phyloP scores from a whole-genome alignment of 148 eudicot genomes.

The Agrostemma githago region DNA sequence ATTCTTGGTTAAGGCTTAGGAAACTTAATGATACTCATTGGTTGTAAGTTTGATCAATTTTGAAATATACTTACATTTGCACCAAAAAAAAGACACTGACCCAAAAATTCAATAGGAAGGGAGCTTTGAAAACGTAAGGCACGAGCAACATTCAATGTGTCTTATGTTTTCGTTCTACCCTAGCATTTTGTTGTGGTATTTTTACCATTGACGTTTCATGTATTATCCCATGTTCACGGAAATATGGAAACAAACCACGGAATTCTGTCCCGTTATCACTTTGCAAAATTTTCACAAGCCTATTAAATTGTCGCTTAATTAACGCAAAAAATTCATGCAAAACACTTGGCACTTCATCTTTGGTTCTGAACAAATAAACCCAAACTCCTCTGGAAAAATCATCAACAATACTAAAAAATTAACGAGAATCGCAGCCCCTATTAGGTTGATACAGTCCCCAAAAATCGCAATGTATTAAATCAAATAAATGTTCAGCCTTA shows the following conservation, averaged over 20 bases:
- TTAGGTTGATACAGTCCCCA: neutral
- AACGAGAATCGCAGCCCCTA: neutral
- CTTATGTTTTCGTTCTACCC: too few species aligned
- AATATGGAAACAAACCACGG: neutral
- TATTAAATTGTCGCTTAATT: neutral
- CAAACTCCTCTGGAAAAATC: slow-evolving; percentile 2
- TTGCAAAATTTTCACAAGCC: neutral
- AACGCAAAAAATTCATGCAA: neutral
- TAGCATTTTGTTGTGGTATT: too few species aligned
- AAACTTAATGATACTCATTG: too few species aligned
- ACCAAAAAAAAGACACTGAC: too few species aligned
- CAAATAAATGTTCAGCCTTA: neutral
- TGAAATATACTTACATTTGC: too few species aligned
- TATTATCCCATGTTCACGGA: neutral
- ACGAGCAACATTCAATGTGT: too few species aligned
- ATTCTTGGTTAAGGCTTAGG: too few species aligned
- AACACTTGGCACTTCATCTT: neutral
- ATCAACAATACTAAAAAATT: slow-evolving; percentile 4
- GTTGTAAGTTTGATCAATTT: too few species aligned
- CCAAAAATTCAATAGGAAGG: too few species aligned
- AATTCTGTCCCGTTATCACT: neutral
- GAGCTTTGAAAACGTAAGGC: too few species aligned
- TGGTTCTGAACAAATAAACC: slow-evolving; percentile 4
- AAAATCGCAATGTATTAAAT: neutral
- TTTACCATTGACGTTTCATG: too few species aligned